A percentile compares a stretch with the other conserved stretches of the same genome.
phyloP scores from a whole-genome alignment of 2,329 filamentous ascomycete species.

The Hawksworthiomyces lignivorus region DNA sequence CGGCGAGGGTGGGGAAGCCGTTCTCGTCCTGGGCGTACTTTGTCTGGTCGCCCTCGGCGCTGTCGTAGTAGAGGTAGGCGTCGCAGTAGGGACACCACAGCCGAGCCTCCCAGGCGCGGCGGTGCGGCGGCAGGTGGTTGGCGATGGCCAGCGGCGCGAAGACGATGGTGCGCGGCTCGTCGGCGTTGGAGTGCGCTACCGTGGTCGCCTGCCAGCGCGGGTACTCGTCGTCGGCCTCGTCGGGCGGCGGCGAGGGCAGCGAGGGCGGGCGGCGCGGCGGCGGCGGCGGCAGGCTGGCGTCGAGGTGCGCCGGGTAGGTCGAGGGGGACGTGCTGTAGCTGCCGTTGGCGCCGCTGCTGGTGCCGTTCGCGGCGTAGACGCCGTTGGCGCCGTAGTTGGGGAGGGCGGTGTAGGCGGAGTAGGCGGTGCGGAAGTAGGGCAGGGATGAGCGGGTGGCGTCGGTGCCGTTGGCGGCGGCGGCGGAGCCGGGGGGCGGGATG shows the following conservation, averaged over 20 bases:
- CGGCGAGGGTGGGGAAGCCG: conserved; percentile 40
- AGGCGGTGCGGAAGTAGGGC: not conserved
- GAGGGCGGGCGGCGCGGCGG: not conserved
- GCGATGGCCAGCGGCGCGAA: conserved; percentile 51
- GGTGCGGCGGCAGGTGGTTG: conserved; percentile 45
- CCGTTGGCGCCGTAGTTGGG: no score
- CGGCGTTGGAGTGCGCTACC: conserved; percentile 29
- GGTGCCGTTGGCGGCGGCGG: not conserved
- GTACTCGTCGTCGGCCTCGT: conserved; percentile 15
- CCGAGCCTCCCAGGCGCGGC: conserved; percentile 44
- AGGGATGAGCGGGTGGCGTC: conserved; percentile 13
- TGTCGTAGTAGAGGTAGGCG: conserved; percentile 40
- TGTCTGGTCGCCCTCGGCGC: conserved; percentile 44
- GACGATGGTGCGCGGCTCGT: conserved; percentile 40
- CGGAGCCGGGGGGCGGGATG: conserved; percentile 20
- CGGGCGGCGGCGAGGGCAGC: conserved; percentile 13
- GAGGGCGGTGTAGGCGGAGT: not conserved
- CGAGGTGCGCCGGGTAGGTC: not conserved
- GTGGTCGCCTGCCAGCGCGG: conserved; percentile 47
- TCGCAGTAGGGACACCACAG: conserved; percentile 52
- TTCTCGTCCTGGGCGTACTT: conserved; percentile 38
- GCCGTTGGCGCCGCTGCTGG: no score
- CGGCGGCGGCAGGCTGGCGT: not conserved
- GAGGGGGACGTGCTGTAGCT: no score
- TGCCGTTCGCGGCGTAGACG: no score